A percentile compares a stretch with the other conserved stretches of the same genome.
phyloP scores from a whole-genome alignment of 2,329 filamentous ascomycete species.

The Sclerotinia sclerotiorum region DNA sequence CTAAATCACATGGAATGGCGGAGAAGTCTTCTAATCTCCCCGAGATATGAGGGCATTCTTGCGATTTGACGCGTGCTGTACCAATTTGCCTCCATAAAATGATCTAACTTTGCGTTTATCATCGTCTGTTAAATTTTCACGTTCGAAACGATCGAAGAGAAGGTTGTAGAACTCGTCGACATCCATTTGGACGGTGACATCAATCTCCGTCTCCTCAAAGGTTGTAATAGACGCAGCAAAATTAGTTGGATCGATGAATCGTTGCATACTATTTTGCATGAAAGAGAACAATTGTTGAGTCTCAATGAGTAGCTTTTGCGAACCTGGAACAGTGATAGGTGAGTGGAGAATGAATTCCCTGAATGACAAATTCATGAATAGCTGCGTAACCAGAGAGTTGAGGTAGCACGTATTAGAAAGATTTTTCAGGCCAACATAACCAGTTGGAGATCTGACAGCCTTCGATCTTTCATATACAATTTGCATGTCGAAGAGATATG shows the following conservation, averaged over 20 bases:
- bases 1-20: conserved; percentile 94
- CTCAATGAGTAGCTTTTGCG: conserved; percentile 69
- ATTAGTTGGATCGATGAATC: conserved; percentile 68
- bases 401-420: conserved; percentile 96
- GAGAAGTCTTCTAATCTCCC: conserved; percentile 88
- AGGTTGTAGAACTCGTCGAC: conserved; percentile 97
- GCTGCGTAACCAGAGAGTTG: conserved; percentile 89
- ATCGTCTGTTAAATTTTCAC: conserved; percentile 67
- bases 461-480: conserved; percentile 64
- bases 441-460: conserved; percentile 71
- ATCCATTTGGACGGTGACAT: conserved; percentile 92
- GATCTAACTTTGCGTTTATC: conserved; percentile 72
- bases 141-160: conserved; percentile 87
- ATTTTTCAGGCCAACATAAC: conserved; percentile 88
- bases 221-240: conserved; percentile 77
- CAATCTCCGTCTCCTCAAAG: conserved; percentile 79
- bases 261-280: conserved; percentile 80
- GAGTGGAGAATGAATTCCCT: conserved; percentile 76
- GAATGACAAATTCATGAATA: conserved; percentile 94
- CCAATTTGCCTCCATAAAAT: conserved; percentile 87
- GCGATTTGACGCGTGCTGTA: conserved; percentile 93
- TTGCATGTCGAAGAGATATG: conserved; percentile 61
- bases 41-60: conserved; percentile 91
- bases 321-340: conserved; percentile 52
- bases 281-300: conserved; percentile 80